Base-by-base conservation (phyloP, 2,329 filamentous ascomycete genomes). In the Diaporthe destruens region DNA sequence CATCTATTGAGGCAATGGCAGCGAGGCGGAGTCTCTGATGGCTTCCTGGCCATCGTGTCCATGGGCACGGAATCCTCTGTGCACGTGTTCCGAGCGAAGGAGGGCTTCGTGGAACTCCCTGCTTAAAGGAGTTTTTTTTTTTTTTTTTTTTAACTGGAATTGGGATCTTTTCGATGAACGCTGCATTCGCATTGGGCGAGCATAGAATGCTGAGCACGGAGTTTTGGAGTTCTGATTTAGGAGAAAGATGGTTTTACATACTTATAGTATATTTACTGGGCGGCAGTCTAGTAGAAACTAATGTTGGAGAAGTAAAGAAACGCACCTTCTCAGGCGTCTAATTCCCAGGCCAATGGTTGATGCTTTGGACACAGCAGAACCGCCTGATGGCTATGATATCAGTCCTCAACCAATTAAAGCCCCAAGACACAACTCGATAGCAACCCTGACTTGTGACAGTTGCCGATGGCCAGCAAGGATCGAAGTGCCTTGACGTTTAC, bases 1-100 rank as follows among this genome's bases (percentile, higher is more conserved):
- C 61, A 65, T n/a, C 23, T 65, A 6, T 11, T 65, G 14, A 51
- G 61, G n/a, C 61, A 65, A 20, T 65, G 61, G 61, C 61, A 65
- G 6, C 20, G 44, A 0, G 44, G 44, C 4, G 61, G 61, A 2
- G 44, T 23, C 11, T 51, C 44, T 0, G 61, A 65, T 8, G 44
- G 61, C 1, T 65, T 51, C 16, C 29, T 65, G 4, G 61, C 20
- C 1, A 65, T 65, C 6, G 61, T 65, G 20, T 65, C 61, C 12
- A 51, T 51, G 25, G 32, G 61, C 1, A 18, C 32, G 6, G 61
- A 51, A 7, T 51, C 44, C 14, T 65, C 61, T 12, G 44, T 65
- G 2, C 61, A 65, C 2, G 32, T 51, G 11, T 65, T 65, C 18
- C 47, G 32, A 4, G 61, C 61, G 6, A 51, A 36, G 14, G 61